Evolutionary conservation across 2,329 filamentous ascomycete species (phyloP).

Genomic region (Exophiala calicioides): DNA sequence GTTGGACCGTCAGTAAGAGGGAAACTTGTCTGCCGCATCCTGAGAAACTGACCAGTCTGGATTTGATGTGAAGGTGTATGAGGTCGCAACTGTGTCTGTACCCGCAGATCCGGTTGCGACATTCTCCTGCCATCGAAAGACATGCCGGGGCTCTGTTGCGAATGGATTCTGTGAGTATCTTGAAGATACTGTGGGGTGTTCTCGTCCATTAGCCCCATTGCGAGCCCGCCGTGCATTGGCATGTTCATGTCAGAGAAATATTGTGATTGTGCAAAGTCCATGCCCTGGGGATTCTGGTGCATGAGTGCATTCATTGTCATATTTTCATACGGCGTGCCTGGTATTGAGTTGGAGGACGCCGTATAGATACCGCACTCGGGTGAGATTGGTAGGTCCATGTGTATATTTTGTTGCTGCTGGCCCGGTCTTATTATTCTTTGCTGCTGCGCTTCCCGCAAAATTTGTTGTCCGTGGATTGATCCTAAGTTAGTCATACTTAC

Average conservation of each 20-base stretch:
- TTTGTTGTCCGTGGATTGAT: constrained; percentile 68
- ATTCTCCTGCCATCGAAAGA: constrained; percentile 36
- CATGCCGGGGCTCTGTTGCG: constrained; percentile 25
- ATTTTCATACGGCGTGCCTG: constrained; percentile 27
- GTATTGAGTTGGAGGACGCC: constrained; percentile 22
- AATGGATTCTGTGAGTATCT: constrained; percentile 20
- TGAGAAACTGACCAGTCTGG: constrained; percentile 55
- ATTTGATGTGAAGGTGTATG: constrained; percentile 65
- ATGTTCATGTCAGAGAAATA: constrained; percentile 28
- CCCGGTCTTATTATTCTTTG: constrained; percentile 80
- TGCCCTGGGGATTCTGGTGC: constrained; percentile 26
- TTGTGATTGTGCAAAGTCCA: constrained; percentile 28
- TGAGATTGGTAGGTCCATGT: constrained; percentile 41
- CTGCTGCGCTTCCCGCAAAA: constrained; percentile 87
- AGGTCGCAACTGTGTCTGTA: constrained; percentile 50
- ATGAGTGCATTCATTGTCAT: constrained; percentile 33
- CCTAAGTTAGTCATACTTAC: constrained; percentile 59
- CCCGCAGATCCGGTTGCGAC: constrained; percentile 42
- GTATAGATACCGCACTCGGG: constrained; percentile 33
- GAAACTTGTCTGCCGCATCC: not conserved
- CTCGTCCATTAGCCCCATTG: constrained; percentile 29
- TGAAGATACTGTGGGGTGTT: constrained; percentile 32
- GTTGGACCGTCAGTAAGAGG: constrained; percentile 29
- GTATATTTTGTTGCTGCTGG: constrained; percentile 45
- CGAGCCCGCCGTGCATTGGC: constrained; percentile 24